These are phyloP conservation scores for Histomonas meleagridis DNA, from an alignment of 208 protist species.

Conservation along the genomic window DNA sequence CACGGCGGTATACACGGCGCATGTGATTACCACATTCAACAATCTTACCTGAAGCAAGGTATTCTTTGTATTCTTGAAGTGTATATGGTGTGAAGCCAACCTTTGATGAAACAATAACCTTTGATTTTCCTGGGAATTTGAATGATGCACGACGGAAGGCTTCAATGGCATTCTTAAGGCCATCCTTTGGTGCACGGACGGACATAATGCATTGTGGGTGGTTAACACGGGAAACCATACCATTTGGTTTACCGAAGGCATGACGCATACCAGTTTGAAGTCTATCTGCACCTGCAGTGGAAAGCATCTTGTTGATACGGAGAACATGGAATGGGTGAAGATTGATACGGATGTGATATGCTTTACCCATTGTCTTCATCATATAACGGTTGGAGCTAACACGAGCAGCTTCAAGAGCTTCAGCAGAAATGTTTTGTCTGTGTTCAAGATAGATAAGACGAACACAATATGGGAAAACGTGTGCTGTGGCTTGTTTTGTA, in stretches of 20 bases:
- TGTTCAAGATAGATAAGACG: slow-evolving; percentile 92
- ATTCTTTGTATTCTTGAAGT: background rate
- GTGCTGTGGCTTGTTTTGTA: slow-evolving; percentile 76
- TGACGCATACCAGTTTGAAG: slow-evolving; percentile 73
- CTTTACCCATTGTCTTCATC: slow-evolving; percentile 83
- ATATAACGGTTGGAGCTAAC: slow-evolving; percentile 98
- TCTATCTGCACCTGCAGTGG: slow-evolving; percentile 95
- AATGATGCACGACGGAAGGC: background rate
- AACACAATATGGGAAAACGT: slow-evolving; percentile 87
- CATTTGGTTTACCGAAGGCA: slow-evolving; percentile 89
- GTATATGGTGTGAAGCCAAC: slow-evolving; percentile 28
- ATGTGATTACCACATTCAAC: slow-evolving; percentile 11
- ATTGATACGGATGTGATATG: slow-evolving; percentile 95
- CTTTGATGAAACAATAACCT: background rate
- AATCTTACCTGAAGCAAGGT: background rate
- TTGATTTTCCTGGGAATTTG: slow-evolving; percentile 15
- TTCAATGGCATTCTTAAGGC: background rate
- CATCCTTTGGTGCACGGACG: slow-evolving; percentile 62
- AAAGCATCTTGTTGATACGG: slow-evolving; percentile 99
- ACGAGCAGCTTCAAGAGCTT: slow-evolving; percentile 95
- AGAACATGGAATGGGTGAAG: slow-evolving; percentile 96
- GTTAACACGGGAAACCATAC: slow-evolving; percentile 79
- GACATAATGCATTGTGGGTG: slow-evolving; percentile 91
- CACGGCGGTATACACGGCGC: background rate
- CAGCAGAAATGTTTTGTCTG: slow-evolving; percentile 89